Evolutionary conservation across 805 yeast species (phyloP).

Genomic region (Pichia nakasei): DNA sequence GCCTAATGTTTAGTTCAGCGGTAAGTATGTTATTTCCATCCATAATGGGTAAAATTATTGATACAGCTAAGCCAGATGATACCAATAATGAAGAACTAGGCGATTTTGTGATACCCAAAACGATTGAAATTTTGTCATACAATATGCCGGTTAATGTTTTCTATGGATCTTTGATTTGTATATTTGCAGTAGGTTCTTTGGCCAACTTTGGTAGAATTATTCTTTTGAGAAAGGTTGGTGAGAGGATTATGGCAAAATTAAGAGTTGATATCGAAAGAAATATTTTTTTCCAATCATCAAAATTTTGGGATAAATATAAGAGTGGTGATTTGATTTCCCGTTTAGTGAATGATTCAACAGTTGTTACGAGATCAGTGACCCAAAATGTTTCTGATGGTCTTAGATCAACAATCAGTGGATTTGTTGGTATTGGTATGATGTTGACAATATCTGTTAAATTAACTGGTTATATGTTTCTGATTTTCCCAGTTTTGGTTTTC

Average conservation of each 20-base stretch:
- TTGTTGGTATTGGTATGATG: slow-evolving; percentile 90
- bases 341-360: slow-evolving; percentile 78
- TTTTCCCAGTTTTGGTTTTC: slow-evolving; percentile 75
- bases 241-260: slow-evolving; percentile 74
- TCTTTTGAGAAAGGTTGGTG: slow-evolving; percentile 72
- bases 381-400: slow-evolving; percentile 91
- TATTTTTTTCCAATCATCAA: slow-evolving; percentile 76
- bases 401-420: slow-evolving; percentile 71
- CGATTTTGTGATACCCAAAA: slow-evolving; percentile 9
- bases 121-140: slow-evolving; percentile 25
- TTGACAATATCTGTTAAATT: slow-evolving; percentile 72
- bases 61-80: slow-evolving; percentile 40
- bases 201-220: slow-evolving; percentile 80
- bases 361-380: slow-evolving; percentile 78
- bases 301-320: slow-evolving; percentile 80
- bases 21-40: slow-evolving; percentile 77
- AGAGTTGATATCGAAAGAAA: slow-evolving; percentile 70
- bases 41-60: slow-evolving; percentile 79
- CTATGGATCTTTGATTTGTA: slow-evolving; percentile 47
- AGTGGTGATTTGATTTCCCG: slow-evolving; percentile 90
- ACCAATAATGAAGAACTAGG: slow-evolving; percentile 13
- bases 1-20: slow-evolving; percentile 63
- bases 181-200: slow-evolving; percentile 64
- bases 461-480: slow-evolving; percentile 68
- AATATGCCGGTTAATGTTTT: slow-evolving; percentile 62